These are phyloP conservation scores for Fusarium sp. DNA, from an alignment of 2,329 filamentous ascomycete genomes.

Conservation along the genomic window DNA sequence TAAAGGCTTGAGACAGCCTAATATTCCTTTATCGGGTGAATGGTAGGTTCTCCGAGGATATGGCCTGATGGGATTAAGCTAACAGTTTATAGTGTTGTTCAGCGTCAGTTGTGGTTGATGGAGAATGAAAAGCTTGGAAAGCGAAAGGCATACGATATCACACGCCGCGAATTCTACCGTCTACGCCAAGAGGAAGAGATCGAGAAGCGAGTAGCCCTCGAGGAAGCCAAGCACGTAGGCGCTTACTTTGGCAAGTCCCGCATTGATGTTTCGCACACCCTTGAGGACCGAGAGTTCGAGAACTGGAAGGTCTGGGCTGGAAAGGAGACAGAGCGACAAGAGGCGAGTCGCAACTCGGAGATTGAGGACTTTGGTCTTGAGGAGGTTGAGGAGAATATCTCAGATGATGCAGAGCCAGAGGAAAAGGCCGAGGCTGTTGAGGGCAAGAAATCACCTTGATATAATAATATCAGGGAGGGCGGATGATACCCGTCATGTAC, in stretches of 20 bases:
- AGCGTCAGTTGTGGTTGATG: conserved; percentile 90
- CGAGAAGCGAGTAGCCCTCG: conserved; percentile 82
- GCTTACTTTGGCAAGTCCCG: conserved; percentile 87
- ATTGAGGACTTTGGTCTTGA: conserved; percentile 58
- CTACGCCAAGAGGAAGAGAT: conserved; percentile 86
- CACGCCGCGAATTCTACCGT: conserved; percentile 90
- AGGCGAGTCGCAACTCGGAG: conserved; percentile 55
- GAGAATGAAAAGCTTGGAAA: conserved; percentile 70
- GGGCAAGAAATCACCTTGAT: conserved; percentile 29
- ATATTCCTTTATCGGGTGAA: conserved; percentile 80
- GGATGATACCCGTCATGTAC: conserved; percentile 41
- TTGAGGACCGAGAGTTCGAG: conserved; percentile 85
- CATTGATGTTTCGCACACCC: conserved; percentile 80
- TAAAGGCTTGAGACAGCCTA: conserved; percentile 76
- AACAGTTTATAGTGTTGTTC: conserved; percentile 77
- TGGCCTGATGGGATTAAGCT: conserved; percentile 7
- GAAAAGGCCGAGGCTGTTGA: conserved; percentile 41
- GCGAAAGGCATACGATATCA: conserved; percentile 83
- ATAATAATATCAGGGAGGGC: conserved; percentile 1
- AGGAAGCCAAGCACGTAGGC: conserved; percentile 87
- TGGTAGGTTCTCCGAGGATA: conserved; percentile 25
- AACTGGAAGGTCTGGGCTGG: conserved; percentile 85
- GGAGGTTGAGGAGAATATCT: conserved; percentile 49
- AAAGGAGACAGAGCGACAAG: conserved; percentile 57
- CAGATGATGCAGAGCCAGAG: conserved; percentile 33